phyloP scores from a whole-genome alignment of 2,329 filamentous ascomycete species.

The Calonectria honghensis region DNA sequence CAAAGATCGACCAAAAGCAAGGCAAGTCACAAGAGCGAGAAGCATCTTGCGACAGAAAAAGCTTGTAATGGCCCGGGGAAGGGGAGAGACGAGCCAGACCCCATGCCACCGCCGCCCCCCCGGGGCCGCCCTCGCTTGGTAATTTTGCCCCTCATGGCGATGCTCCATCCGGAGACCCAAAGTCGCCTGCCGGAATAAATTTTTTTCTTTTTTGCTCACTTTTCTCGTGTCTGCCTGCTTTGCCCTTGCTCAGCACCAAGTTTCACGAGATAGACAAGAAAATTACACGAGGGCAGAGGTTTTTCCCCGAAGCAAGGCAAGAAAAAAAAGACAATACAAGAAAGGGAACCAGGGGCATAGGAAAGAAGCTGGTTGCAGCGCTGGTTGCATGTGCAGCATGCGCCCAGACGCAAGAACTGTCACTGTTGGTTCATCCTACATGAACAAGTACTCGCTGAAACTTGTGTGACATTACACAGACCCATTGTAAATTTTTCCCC shows the following conservation, averaged over 20 bases:
- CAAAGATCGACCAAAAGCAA: constrained; percentile 25
- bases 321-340: neutral
- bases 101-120: neutral
- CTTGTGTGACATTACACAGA: constrained; percentile 18
- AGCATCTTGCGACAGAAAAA: constrained; percentile 1
- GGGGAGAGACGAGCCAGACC: neutral
- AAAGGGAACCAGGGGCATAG: neutral
- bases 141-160: constrained; percentile 14
- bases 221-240: neutral
- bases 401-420: constrained; percentile 6
- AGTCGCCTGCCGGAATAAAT: neutral
- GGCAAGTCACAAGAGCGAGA: constrained; percentile 5
- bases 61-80: constrained; percentile 14
- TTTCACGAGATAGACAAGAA: neutral
- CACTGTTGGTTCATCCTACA: constrained; percentile 17
- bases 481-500: constrained; percentile 5
- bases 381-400: constrained; percentile 22
- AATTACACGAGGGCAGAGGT: neutral
- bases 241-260: neutral
- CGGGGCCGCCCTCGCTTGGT: neutral
- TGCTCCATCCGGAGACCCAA: constrained; percentile 16
- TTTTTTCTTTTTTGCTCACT: neutral
- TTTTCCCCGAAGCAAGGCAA: neutral
- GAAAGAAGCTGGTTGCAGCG: neutral
- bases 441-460: constrained; percentile 21